A percentile compares a stretch with the other conserved stretches of the same genome.
These are phyloP conservation scores for Kwoniella botswanensis DNA, from an alignment of 768 basidiomycete species.

Conservation along the genomic window DNA sequence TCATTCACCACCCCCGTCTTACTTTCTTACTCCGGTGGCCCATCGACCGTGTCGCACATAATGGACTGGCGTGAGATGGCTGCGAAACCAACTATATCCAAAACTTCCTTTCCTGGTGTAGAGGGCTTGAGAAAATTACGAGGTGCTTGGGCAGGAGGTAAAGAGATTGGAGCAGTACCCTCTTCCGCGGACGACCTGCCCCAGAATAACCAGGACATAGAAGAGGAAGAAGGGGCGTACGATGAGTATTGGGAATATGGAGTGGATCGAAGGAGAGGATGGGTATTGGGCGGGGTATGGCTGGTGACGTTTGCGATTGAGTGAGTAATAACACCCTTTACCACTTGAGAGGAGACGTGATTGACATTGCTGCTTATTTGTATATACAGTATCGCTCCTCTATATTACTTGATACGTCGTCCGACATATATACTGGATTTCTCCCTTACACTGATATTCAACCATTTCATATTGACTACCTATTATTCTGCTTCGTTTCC, in stretches of 20 bases:
- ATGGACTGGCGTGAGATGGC: conserved; percentile 99
- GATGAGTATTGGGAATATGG: conserved; percentile 67
- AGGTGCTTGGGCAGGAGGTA: conserved; percentile 81
- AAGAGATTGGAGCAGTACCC: conserved; percentile 68
- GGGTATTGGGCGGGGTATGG: conserved; percentile 91
- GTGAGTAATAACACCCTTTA: conserved; percentile 64
- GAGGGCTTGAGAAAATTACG: conserved; percentile 68
- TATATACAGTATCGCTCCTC: conserved; percentile 69
- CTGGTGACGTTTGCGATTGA: conserved; percentile 78
- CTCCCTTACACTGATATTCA: conserved; percentile 84
- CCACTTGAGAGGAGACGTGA: too few species aligned
- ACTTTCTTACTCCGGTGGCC: conserved; percentile 53
- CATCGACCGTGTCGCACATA: conserved; percentile 60
- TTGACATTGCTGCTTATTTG: not conserved
- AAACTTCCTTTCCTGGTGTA: conserved; percentile 38
- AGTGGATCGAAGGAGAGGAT: conserved; percentile 79
- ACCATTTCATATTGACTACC: conserved; percentile 89
- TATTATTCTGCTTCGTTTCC: conserved; percentile 83
- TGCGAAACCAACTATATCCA: conserved; percentile 71
- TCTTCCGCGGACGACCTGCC: conserved; percentile 22
- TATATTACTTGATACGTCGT: conserved; percentile 84
- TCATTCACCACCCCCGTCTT: conserved; percentile 65
- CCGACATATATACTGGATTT: conserved; percentile 96
- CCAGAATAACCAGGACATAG: conserved; percentile 20
- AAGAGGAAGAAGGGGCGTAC: conserved; percentile 17